Evolutionary conservation across 345 rosid genomes (phyloP).

Genomic region (Brassica cretica): DNA sequence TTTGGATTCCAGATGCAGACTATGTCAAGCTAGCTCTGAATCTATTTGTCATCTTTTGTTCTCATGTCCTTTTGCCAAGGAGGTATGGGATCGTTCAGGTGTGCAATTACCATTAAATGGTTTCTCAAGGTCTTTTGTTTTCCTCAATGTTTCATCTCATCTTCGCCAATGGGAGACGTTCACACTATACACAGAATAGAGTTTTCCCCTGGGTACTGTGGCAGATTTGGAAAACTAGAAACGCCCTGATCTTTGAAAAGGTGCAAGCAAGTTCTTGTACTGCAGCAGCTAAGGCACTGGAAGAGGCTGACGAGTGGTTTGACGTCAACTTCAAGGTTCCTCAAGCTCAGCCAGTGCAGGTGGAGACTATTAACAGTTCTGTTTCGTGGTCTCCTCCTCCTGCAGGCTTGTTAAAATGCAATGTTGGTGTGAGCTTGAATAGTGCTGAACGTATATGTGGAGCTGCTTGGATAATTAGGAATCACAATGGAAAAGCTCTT

Average conservation of each 20-base stretch:
- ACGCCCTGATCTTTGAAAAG: background rate
- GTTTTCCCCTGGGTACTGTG: background rate
- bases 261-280: background rate
- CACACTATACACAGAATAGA: background rate
- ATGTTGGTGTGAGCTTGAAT: too few species aligned
- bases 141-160: background rate
- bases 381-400: background rate
- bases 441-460: too few species aligned
- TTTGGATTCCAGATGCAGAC: background rate
- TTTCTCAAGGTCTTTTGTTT: background rate
- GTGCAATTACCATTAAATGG: background rate
- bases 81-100: background rate
- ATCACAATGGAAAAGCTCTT: too few species aligned
- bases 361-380: background rate
- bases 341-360: background rate
- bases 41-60: background rate
- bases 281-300: background rate
- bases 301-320: background rate
- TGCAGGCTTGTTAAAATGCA: too few species aligned
- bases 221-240: background rate
- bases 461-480: too few species aligned
- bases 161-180: background rate
- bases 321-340: background rate
- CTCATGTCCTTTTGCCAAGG: background rate
- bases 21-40: background rate